Base-by-base conservation (phyloP, 208 protist species). In the Crithidia brevicula region DNA sequence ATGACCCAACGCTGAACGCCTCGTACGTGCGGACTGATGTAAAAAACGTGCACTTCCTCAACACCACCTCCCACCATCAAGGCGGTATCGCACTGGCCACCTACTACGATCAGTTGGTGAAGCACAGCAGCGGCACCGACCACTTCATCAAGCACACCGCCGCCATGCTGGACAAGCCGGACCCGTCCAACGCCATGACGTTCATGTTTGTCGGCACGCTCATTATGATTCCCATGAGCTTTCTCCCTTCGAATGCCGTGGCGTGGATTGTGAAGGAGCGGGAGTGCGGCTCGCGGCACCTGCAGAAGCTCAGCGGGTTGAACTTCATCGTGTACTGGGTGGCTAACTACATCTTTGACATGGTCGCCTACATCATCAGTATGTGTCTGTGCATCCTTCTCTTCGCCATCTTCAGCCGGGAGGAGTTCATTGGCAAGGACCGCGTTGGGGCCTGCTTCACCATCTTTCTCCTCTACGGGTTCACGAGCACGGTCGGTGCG, bases 91-190 rank as follows among this genome's bases (percentile, higher is more conserved):
- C 43, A 36, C 74, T 94, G 22, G 91, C 85, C 8, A 77, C 75
- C 28, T 93, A 98, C 33, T 99, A 97, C 78, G 92, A 94, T 31
- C 92, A 98, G 70, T 91, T 97, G 69, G 91, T 67, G 16, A 97
- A 74, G 42, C 57, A 63, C 30, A 4, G 36, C 23, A 20, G 28
- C 27, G 23, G 22, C 6, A 6, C 50, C 3, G 28, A 36, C 27
- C 23, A 13, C 7, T 36, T 20, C 6, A 23, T 56, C 11, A 56
- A 7, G 20, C 50, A 56, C 50, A 56, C 50, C 27, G 50, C 50
- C 50, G 50, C 50, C 13, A 8, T 56, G 13, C 50, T 56, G 4
- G 50, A 56, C 50, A 56, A 56, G 28, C 7, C 50, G 10, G 36
- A 40, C 36, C 27, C 50, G 8, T 56, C 50, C 7, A 56, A 36